These are phyloP conservation scores for Elongisporangium anandrum DNA, from an alignment of 352 stramenopile species.

Conservation along the genomic window DNA sequence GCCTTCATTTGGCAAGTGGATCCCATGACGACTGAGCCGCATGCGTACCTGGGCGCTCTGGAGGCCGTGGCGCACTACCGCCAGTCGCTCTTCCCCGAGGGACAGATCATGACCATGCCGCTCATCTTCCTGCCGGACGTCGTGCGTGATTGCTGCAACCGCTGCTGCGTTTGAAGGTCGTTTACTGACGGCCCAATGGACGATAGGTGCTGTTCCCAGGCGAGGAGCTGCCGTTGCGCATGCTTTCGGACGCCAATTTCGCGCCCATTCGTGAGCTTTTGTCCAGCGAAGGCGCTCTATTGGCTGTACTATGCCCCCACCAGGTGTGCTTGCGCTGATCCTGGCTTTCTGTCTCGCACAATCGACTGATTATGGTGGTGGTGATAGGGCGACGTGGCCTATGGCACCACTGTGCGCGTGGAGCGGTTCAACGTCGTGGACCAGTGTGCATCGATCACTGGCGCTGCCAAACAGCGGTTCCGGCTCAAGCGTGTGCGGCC, in stretches of 20 bases:
- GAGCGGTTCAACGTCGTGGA: constrained; percentile 52
- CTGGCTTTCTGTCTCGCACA: too few species aligned
- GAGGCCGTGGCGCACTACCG: constrained; percentile 49
- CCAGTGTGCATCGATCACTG: constrained; percentile 42
- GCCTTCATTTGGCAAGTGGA: not conserved
- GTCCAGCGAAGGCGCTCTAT: constrained; percentile 32
- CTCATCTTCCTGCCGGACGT: constrained; percentile 75
- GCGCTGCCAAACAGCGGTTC: constrained; percentile 64
- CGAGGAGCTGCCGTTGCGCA: constrained; percentile 66
- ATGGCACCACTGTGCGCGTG: constrained; percentile 66
- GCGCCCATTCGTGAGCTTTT: constrained; percentile 42
- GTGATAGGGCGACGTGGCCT: constrained; percentile 27
- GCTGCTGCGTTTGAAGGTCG: not conserved
- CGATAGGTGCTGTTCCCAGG: constrained; percentile 77
- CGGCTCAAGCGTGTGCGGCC: constrained; percentile 24
- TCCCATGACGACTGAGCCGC: constrained; percentile 5
- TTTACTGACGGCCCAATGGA: not conserved
- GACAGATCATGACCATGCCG: constrained; percentile 48
- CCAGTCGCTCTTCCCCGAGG: constrained; percentile 42
- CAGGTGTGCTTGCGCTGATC: constrained; percentile 38
- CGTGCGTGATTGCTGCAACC: constrained; percentile 25
- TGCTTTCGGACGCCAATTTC: constrained; percentile 59
- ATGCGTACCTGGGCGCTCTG: constrained; percentile 74
- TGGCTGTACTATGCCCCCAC: constrained; percentile 55
- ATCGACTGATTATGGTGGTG: not conserved